Conservation (phyloP, 768 basidiomycete genomes). For the Chlorophyllum brunneum region DNA sequence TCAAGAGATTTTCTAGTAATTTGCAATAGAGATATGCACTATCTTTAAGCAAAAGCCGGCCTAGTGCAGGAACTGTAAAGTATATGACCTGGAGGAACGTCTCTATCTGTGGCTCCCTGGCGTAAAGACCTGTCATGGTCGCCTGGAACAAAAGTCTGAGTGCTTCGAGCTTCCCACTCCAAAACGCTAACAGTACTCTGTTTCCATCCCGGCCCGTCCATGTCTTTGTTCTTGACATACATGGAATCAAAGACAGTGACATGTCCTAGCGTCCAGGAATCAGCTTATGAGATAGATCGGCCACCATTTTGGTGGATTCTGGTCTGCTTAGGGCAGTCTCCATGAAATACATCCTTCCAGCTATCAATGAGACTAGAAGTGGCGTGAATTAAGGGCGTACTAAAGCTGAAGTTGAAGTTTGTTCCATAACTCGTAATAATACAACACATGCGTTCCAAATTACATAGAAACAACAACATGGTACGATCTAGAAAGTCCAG, state of each 20-base stretch:
- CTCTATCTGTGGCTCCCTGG: no score
- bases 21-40: no score
- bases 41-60: no score
- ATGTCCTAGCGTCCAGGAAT: not conserved
- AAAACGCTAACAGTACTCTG: not conserved
- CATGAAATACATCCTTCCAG: not conserved
- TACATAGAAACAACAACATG: conserved; percentile 8
- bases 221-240: not conserved
- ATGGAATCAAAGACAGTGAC: not conserved
- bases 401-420: not conserved
- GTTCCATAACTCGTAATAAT: not conserved
- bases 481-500: conserved; percentile 10
- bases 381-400: conserved; percentile 1
- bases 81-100: no score
- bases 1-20: no score
- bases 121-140: no score
- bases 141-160: no score
- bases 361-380: not conserved
- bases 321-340: no score
- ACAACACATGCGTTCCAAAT: conserved; percentile 7
- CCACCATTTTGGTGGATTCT: no score
- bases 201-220: conserved; percentile 1
- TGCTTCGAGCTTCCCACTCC: conserved; percentile 6
- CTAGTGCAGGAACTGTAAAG: no score
- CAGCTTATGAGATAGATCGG: not conserved